These are phyloP conservation scores for Diplocarpon rosae DNA, from an alignment of 2,329 filamentous ascomycete species.

Conservation along the genomic window DNA sequence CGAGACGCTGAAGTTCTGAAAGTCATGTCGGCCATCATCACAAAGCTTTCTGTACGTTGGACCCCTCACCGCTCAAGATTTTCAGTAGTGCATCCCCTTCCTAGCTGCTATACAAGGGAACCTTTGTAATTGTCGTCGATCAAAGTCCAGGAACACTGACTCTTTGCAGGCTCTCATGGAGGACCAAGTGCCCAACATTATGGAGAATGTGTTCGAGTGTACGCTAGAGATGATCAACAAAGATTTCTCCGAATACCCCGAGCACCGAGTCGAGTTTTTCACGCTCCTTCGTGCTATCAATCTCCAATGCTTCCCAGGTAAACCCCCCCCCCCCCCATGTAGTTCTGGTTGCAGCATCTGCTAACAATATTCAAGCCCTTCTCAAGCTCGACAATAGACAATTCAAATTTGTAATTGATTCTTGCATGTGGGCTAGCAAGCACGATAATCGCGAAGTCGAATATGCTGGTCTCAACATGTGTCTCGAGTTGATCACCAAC, in stretches of 20 bases:
- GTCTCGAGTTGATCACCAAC: conserved; percentile 91
- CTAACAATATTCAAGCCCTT: conserved; percentile 42
- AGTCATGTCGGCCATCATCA: conserved; percentile 95
- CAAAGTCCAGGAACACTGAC: conserved; percentile 24
- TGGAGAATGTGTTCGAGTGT: conserved; percentile 98
- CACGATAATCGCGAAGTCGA: conserved; percentile 98
- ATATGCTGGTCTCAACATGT: conserved; percentile 94
- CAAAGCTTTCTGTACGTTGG: conserved; percentile 83
- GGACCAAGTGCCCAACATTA: conserved; percentile 91
- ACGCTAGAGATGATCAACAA: conserved; percentile 99
- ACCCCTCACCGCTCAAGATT: conserved; percentile 36
- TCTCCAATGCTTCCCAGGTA: conserved; percentile 84
- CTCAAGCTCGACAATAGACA: conserved; percentile 90
- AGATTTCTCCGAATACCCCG: conserved; percentile 97
- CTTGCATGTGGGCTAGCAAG: conserved; percentile 99
- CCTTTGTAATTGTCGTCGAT: background rate
- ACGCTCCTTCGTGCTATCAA: conserved; percentile 94
- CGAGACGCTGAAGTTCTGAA: conserved; percentile 93
- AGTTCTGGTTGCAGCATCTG: background rate
- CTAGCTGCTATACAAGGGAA: conserved; percentile 12
- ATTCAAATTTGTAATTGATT: conserved; percentile 99
- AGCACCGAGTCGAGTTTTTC: conserved; percentile 99
- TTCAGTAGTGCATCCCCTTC: conserved; percentile 30
- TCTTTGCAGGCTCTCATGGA: conserved; percentile 73
- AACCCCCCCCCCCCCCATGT: conserved; percentile 9